Percentiles rank a stretch among this genome's conserved stretches.
Conservation (phyloP, 148 eudicot genomes). For the Silene uniflora region DNA sequence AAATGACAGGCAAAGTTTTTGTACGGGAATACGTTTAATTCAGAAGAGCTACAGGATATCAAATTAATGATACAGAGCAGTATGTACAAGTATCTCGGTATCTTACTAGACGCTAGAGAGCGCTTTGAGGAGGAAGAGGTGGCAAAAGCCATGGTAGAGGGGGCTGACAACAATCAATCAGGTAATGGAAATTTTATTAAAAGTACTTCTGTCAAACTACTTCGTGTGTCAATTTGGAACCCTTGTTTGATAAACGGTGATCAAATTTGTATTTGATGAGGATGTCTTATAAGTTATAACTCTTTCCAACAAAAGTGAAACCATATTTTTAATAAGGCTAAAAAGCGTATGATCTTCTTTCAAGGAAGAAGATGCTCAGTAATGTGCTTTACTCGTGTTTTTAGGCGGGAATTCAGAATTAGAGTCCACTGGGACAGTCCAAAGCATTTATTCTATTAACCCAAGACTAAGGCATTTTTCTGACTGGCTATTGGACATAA, state of each 20-base stretch:
- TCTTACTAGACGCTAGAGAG: constrained; percentile 89
- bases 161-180: constrained; percentile 33
- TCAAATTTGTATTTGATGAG: neutral
- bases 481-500: constrained; percentile 94
- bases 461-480: constrained; percentile 91
- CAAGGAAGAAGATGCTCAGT: neutral
- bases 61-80: constrained; percentile 97
- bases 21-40: constrained; percentile 72
- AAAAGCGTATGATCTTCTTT: neutral
- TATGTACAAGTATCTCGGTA: constrained; percentile 81
- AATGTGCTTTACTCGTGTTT: constrained; percentile 12
- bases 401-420: constrained; percentile 38
- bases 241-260: neutral
- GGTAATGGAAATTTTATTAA: constrained; percentile 26
- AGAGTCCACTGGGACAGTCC: constrained; percentile 37
- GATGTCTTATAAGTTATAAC: too few species aligned
- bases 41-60: constrained; percentile 79
- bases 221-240: too few species aligned
- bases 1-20: constrained; percentile 83
- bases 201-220: too few species aligned
- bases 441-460: constrained; percentile 65
- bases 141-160: constrained; percentile 30
- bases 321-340: neutral
- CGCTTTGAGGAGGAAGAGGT: constrained; percentile 87
- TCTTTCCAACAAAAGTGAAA: too few species aligned